A percentile compares a stretch with the other conserved stretches of the same genome.
These are phyloP conservation scores for Leucogyrophana mollusca DNA, from an alignment of 768 basidiomycete species.

Conservation along the genomic window DNA sequence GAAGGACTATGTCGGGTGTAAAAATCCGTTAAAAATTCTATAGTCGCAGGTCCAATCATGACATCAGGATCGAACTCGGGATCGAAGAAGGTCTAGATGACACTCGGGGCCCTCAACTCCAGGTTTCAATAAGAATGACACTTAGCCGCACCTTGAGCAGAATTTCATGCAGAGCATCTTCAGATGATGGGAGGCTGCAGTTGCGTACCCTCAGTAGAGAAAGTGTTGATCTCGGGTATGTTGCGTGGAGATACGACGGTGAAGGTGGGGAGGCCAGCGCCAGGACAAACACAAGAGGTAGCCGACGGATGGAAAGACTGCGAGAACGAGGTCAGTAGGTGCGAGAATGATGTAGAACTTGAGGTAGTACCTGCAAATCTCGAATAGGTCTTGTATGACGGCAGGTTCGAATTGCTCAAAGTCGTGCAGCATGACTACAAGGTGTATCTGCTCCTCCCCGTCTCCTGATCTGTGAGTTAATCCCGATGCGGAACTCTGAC, in stretches of 20 bases:
- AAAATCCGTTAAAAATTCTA: slow-evolving; percentile 59
- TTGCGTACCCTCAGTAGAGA: slow-evolving; percentile 54
- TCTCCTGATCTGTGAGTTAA: slow-evolving; percentile 4
- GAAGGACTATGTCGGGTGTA: slow-evolving; percentile 56
- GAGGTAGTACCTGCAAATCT: slow-evolving; percentile 62
- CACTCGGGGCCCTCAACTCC: slow-evolving; percentile 12
- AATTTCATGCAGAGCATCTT: slow-evolving; percentile 49
- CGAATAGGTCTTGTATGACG: slow-evolving; percentile 67
- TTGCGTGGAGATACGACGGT: slow-evolving; percentile 55
- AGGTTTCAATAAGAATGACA: background rate
- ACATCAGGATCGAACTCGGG: slow-evolving; percentile 56
- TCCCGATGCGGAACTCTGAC: background rate
- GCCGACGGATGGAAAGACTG: slow-evolving; percentile 50
- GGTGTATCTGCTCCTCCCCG: slow-evolving; percentile 28
- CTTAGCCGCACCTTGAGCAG: slow-evolving; percentile 59
- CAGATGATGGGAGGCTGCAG: slow-evolving; percentile 49
- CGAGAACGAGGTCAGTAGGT: slow-evolving; percentile 1
- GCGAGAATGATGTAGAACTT: background rate
- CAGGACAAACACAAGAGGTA: slow-evolving; percentile 68
- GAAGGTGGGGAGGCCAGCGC: slow-evolving; percentile 55
- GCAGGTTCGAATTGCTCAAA: slow-evolving; percentile 69
- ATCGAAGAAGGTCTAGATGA: slow-evolving; percentile 62
- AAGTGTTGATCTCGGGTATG: slow-evolving; percentile 60
- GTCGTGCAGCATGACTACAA: slow-evolving; percentile 66
- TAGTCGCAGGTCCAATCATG: slow-evolving; percentile 54